phyloP scores from a whole-genome alignment of 2,329 filamentous ascomycete genomes.

The Epichloe uncinata region DNA sequence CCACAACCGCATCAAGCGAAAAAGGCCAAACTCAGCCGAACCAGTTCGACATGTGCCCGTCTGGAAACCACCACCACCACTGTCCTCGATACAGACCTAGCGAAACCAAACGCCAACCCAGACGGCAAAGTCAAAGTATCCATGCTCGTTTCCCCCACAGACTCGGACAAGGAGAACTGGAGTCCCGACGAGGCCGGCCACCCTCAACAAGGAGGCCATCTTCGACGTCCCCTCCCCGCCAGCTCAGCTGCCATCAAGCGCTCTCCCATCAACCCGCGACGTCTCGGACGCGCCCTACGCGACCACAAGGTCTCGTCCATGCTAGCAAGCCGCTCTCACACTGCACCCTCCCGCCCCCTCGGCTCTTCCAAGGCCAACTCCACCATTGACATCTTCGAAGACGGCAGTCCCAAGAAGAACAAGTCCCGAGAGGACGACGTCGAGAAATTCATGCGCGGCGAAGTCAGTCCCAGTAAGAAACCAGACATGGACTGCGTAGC shows the following conservation, averaged over 20 bases:
- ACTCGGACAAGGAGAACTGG: conserved; percentile 96
- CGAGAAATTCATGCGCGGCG: conserved; percentile 57
- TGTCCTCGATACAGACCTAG: conserved; percentile 16
- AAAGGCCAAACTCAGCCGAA: conserved; percentile 47
- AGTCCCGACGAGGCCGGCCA: conserved; percentile 36
- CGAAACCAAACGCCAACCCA: conserved; percentile 13
- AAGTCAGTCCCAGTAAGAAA: conserved; percentile 56
- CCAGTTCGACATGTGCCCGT: conserved; percentile 48
- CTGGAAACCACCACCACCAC: conserved; percentile 28
- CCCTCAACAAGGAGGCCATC: conserved; percentile 5
- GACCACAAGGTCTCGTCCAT: conserved; percentile 23
- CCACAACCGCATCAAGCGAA: conserved; percentile 32
- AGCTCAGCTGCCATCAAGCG: conserved; percentile 12
- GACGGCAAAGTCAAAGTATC: conserved; percentile 25
- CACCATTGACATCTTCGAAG: conserved; percentile 40
- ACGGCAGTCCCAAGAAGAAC: conserved; percentile 15
- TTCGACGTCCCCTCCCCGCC: conserved; percentile 24
- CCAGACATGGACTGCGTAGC: conserved; percentile 81
- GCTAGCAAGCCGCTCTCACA: conserved; percentile 26
- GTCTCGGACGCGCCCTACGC: conserved; percentile 27
- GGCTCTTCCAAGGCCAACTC: conserved; percentile 14
- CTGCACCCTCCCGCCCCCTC: conserved; percentile 24
- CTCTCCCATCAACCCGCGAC: conserved; percentile 23
- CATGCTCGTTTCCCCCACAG: conserved; percentile 30
- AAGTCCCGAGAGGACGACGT: conserved; percentile 42